phyloP scores from a whole-genome alignment of 192 early-diverging fungal species.

The Coemansia sp. region DNA sequence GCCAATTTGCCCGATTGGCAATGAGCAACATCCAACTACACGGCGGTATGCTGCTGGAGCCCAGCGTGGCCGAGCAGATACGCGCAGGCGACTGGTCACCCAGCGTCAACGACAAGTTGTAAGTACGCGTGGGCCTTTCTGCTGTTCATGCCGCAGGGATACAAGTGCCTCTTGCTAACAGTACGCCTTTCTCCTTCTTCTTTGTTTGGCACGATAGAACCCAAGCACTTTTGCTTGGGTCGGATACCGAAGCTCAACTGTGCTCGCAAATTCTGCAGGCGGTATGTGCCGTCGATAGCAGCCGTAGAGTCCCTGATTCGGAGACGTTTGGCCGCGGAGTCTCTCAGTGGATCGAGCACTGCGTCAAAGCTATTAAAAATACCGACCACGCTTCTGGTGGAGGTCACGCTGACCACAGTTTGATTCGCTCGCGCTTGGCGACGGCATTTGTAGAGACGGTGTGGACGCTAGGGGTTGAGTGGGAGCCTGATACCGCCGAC shows the following conservation, averaged over 20 bases:
- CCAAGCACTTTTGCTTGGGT: constrained; percentile 26
- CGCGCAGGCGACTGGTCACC: constrained; percentile 38
- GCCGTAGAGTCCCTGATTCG: constrained; percentile 2
- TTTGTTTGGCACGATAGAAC: constrained; percentile 21
- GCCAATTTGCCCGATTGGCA: not conserved
- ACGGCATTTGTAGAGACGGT: constrained; percentile 39
- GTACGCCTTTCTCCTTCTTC: not conserved
- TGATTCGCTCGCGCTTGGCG: constrained; percentile 22
- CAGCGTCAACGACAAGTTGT: constrained; percentile 41
- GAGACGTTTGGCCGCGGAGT: constrained; percentile 22
- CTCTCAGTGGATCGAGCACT: constrained; percentile 33
- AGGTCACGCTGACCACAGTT: constrained; percentile 1
- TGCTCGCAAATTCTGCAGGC: constrained; percentile 41
- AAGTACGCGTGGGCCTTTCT: constrained; percentile 4
- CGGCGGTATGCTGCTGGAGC: constrained; percentile 18
- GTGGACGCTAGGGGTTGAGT: constrained; percentile 40
- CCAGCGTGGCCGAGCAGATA: constrained; percentile 34
- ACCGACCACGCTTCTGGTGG: constrained; percentile 2
- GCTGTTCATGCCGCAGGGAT: not conserved
- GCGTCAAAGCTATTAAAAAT: constrained; percentile 26
- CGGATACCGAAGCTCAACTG: constrained; percentile 17
- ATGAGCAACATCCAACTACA: not conserved
- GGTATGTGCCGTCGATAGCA: constrained; percentile 10
- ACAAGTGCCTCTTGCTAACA: not conserved
- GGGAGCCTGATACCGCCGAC: constrained; percentile 39